phyloP scores from a whole-genome alignment of 2,329 filamentous ascomycete genomes.

The Alternaria infectoria region DNA sequence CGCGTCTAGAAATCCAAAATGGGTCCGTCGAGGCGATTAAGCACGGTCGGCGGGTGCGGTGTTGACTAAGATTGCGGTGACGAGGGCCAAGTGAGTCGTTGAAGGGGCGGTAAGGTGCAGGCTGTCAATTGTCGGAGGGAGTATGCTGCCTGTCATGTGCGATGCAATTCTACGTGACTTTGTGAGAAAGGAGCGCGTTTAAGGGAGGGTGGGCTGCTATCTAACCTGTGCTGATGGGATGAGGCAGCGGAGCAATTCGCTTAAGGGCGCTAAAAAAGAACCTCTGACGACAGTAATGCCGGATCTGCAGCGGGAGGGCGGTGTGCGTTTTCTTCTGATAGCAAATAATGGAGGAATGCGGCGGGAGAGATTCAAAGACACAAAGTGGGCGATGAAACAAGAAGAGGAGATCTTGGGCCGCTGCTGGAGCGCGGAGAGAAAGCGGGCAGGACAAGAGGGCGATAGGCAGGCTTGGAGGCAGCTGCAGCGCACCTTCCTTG shows the following conservation, averaged over 20 bases:
- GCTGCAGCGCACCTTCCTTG: slow-evolving; percentile 17
- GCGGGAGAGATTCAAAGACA: neutral
- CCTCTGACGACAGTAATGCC: slow-evolving; percentile 32
- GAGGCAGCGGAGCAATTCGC: slow-evolving; percentile 43
- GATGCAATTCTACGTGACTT: slow-evolving; percentile 17
- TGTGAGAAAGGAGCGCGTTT: slow-evolving; percentile 31
- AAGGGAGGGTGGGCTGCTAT: slow-evolving; percentile 31
- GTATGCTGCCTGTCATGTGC: slow-evolving; percentile 23
- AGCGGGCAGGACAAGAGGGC: slow-evolving; percentile 2
- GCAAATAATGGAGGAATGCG: neutral
- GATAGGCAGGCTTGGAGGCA: slow-evolving; percentile 1
- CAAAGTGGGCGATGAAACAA: neutral
- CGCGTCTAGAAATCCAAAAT: slow-evolving; percentile 42
- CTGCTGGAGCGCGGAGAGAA: neutral
- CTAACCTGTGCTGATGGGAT: slow-evolving; percentile 37
- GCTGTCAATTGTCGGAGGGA: slow-evolving; percentile 27
- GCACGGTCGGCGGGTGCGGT: slow-evolving; percentile 33
- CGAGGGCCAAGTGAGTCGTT: slow-evolving; percentile 26
- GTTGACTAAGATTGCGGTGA: slow-evolving; percentile 45
- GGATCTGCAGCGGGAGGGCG: slow-evolving; percentile 18
- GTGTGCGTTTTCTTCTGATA: slow-evolving; percentile 7
- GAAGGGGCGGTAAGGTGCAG: slow-evolving; percentile 16
- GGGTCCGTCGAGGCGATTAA: slow-evolving; percentile 26
- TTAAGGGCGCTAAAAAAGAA: slow-evolving; percentile 42
- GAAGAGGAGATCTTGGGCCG: neutral